Base-by-base conservation (phyloP, 345 rosid species). In the Gossypium bickii region DNA sequence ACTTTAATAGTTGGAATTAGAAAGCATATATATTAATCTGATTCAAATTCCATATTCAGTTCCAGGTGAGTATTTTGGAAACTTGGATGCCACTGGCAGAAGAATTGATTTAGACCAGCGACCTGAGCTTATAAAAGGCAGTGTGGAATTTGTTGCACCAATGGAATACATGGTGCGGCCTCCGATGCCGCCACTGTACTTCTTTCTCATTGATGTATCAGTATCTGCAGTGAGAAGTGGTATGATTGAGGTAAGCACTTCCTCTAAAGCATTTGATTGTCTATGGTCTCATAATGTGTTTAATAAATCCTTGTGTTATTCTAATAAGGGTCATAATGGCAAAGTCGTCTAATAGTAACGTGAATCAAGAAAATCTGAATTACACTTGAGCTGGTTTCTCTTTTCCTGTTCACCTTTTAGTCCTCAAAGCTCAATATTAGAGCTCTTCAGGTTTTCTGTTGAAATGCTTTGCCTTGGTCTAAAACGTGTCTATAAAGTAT, bases 101-200 rank as follows among this genome's bases (percentile, higher is more conserved):
- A 92, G 99, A 83, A 77, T 92, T 77, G 99, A 96, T 84, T 74
- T 93, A 83, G 92, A 93, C 82, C 95, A 89, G 84, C 86, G 99
- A 80, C 98, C 95, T 81, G 99, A 96, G 80, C 98, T 96, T 80
- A 89, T 76, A 17, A 86, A 88, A 82, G 98, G 99, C 6, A 93
- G 97, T 85, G 95, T 93, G 71, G 99, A 96, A 77, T 90, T 88
- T 82, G 90, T 96, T 79, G 98, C 98, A 82, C 97, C 99, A 71
- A 90, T 97, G 12, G 99, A 96, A 78, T 96, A 93, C 83, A 96
- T 96, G 99, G 99, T 96, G 85, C 97, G 98, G 85, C 99, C 99
- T 59, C 99, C 97, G 70, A 93, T 93, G 98, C 97, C 97, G 7
- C 99, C 99, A 20, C 79, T 88, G 48, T 96, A 92, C 81, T 96